Evolutionary conservation across 208 protist species (phyloP).

Genomic region (Leishmania major): DNA sequence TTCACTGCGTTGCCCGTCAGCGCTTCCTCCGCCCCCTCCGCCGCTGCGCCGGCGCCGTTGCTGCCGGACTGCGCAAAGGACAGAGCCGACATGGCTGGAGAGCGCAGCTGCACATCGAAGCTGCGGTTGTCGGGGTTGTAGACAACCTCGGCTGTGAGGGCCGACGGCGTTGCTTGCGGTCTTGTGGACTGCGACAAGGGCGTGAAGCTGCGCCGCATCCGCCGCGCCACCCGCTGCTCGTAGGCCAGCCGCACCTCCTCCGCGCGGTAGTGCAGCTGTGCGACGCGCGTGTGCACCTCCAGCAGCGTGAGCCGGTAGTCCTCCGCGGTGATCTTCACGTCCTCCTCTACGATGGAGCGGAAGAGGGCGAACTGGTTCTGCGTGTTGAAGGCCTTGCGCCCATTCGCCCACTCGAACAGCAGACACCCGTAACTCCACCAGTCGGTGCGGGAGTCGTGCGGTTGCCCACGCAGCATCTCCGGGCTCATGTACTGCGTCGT

Average conservation of each 20-base stretch:
- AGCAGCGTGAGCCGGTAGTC: constrained; percentile 79
- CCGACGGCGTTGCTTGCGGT: not conserved
- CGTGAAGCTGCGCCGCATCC: not conserved
- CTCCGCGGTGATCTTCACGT: constrained; percentile 48
- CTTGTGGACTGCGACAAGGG: not conserved
- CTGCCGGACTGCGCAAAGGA: not conserved
- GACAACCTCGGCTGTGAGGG: constrained; percentile 7
- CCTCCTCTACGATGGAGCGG: constrained; percentile 74
- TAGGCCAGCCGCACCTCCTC: constrained; percentile 36
- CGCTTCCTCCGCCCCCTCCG: not conserved
- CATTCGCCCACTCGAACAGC: constrained; percentile 95
- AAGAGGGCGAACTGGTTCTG: constrained; percentile 69
- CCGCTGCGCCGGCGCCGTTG: not conserved
- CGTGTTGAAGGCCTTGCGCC: constrained; percentile 77
- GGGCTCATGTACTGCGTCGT: constrained; percentile 96
- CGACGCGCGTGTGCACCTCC: constrained; percentile 69
- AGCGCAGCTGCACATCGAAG: constrained; percentile 27
- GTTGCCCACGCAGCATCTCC: constrained; percentile 86
- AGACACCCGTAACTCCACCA: constrained; percentile 97
- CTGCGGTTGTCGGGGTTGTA: constrained; percentile 31
- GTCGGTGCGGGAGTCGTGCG: constrained; percentile 92
- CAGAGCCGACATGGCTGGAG: not conserved
- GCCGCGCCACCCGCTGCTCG: constrained; percentile 21
- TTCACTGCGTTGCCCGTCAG: not conserved
- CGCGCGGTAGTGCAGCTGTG: constrained; percentile 68